phyloP scores from a whole-genome alignment of 2,329 filamentous ascomycete species.

The Cadophora sp. region DNA sequence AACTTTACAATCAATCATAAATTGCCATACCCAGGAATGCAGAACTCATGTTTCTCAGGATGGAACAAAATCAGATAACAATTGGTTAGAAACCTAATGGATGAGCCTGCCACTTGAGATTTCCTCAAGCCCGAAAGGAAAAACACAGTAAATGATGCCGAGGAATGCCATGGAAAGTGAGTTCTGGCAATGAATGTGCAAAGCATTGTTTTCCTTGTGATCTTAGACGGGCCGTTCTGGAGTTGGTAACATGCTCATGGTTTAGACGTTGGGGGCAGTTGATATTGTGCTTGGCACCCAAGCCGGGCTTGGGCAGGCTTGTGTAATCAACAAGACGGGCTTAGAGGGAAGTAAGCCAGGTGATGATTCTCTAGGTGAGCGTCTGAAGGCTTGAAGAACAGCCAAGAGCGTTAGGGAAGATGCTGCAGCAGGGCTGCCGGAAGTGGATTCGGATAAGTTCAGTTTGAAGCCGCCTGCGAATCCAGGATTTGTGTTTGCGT shows the following conservation, averaged over 20 bases:
- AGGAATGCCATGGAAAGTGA: not conserved
- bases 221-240: not conserved
- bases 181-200: not conserved
- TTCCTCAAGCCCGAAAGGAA: not conserved
- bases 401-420: not conserved
- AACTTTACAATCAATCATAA: not conserved
- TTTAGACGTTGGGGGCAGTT: not conserved
- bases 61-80: not conserved
- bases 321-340: constrained; percentile 5
- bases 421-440: not conserved
- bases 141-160: not conserved
- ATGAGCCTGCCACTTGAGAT: not conserved
- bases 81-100: not conserved
- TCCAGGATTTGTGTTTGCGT: not conserved
- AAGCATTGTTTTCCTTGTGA: not conserved
- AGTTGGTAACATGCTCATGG: not conserved
- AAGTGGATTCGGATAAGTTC: not conserved
- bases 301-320: constrained; percentile 7
- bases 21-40: not conserved
- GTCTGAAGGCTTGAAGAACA: not conserved
- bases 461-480: not conserved
- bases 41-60: not conserved
- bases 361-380: not conserved
- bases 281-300: constrained; percentile 9
- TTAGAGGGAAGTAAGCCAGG: constrained; percentile 1